Evolutionary conservation across 176 grass and related monocot genomes (phyloP), one percentile per base, ranked within the genome.

Genomic region (Miscanthus lutarioriparius): DNA sequence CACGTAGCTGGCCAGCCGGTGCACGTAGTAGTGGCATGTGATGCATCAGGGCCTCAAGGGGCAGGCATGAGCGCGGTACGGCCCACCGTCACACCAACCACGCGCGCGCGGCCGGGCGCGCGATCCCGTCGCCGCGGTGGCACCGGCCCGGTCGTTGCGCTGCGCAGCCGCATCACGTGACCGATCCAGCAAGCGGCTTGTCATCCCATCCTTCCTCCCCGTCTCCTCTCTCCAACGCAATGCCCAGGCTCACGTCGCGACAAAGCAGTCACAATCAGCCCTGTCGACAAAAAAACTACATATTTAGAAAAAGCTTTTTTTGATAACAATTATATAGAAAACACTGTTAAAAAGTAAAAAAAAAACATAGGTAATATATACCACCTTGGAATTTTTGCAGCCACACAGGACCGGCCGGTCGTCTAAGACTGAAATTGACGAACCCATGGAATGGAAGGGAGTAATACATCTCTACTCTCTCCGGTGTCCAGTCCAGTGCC

Each of bases 21-120:
- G 49, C 17, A 35, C 33, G 33, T 35, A 35, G n/a, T n/a, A n/a
- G 33, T 35, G 33, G 33, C 33, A 58, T n/a, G 51, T n/a, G 53
- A 58, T 58, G 53, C 53, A 58, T 62, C n/a, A 9, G 20, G 20
- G 8, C 14, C 48, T 26, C 1, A 1, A 25, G 2, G 23, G 3
- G 11, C 4, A 30, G 40, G 36, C 83, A 84, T 4, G 77, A 65
- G 37, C 6, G 37, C 73, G 38, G 80, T 66, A 8, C 81, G 74
- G 40, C 44, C 37, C 33, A 10, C 71, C 77, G 28, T 56, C 67
- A 79, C 84, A 59, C 80, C 44, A 75, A 87, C 67, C 88, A 39
- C 84, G 47, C 84, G n/a, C n/a, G n/a, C n/a, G 74, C 85, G 36
- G 35, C 35, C 35, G 35, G 35, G 41, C 84, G 47, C 84, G 74